These are phyloP conservation scores for Dorcoceras hygrometricum DNA, from an alignment of 257 asterid genomes.

Conservation along the genomic window DNA sequence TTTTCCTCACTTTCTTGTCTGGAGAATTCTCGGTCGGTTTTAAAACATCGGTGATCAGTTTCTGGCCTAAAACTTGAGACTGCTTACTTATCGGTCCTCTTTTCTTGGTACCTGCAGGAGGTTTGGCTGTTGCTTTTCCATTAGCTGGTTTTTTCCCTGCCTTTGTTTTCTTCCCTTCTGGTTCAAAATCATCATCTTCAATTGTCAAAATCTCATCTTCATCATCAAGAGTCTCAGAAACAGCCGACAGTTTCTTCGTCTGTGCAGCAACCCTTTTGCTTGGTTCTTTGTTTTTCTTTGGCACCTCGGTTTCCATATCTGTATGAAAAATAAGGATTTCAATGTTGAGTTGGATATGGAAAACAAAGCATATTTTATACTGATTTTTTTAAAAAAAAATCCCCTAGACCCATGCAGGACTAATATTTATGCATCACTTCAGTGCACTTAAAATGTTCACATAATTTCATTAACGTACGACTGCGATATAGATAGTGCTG, in stretches of 20 bases:
- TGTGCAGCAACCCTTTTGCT: constrained; percentile 48
- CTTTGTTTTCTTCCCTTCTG: constrained; percentile 43
- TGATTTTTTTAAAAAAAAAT: too few species aligned
- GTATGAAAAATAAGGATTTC: constrained; percentile 12
- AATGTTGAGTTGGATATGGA: background rate
- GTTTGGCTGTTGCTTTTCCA: constrained; percentile 38
- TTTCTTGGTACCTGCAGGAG: constrained; percentile 57
- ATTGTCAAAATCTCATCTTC: constrained; percentile 35
- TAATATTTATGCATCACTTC: too few species aligned
- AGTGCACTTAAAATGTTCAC: too few species aligned
- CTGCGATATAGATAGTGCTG: background rate
- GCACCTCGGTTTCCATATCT: constrained; percentile 46
- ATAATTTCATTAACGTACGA: background rate
- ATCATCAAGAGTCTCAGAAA: constrained; percentile 42
- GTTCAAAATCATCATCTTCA: constrained; percentile 44
- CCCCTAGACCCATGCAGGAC: too few species aligned
- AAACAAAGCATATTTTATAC: too few species aligned
- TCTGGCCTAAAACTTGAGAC: constrained; percentile 48
- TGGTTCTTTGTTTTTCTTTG: constrained; percentile 46
- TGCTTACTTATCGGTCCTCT: constrained; percentile 52
- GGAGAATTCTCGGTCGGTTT: constrained; percentile 64
- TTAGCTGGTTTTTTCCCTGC: constrained; percentile 55
- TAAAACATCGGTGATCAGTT: constrained; percentile 66
- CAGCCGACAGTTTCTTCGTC: constrained; percentile 40
- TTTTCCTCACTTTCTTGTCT: constrained; percentile 73